Percentiles rank a stretch among this genome's conserved stretches.
phyloP scores from a whole-genome alignment of 192 early-diverging fungal genomes.

The Diversispora epigaea region DNA sequence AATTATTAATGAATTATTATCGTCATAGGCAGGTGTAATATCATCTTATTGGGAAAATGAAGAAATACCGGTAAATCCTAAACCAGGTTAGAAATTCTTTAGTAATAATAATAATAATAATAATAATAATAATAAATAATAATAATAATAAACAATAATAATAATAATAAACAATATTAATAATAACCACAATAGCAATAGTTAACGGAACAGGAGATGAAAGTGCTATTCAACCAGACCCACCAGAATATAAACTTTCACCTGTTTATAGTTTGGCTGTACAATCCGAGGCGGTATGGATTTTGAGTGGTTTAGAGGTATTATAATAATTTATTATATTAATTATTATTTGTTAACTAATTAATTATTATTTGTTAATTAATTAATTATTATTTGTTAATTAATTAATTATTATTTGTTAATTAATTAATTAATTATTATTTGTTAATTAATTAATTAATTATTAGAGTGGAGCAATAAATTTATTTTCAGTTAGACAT shows the following conservation, averaged over 20 bases:
- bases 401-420: no score
- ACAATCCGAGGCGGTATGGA: constrained; percentile 89
- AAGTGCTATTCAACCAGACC: constrained; percentile 18
- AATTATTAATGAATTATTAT: not conserved
- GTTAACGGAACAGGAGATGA: constrained; percentile 27
- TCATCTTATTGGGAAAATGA: constrained; percentile 86
- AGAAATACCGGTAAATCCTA: constrained; percentile 51
- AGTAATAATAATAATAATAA: no score
- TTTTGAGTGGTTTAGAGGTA: constrained; percentile 74
- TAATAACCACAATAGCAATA: constrained; percentile 17
- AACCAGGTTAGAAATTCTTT: not conserved
- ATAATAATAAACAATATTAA: not conserved
- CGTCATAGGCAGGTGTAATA: constrained; percentile 63
- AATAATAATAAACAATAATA: not conserved
- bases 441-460: no score
- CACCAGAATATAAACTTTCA: constrained; percentile 67
- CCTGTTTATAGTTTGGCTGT: constrained; percentile 91
- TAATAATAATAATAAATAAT: no score
- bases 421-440: no score
- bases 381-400: no score
- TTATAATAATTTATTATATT: no score
- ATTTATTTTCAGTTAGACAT: constrained; percentile 84
- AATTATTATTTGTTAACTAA: no score
- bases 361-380: no score
- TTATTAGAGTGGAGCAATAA: constrained; percentile 74